Base-by-base conservation (phyloP, 2,329 filamentous ascomycete species). In the Scedosporium aurantiacum region DNA sequence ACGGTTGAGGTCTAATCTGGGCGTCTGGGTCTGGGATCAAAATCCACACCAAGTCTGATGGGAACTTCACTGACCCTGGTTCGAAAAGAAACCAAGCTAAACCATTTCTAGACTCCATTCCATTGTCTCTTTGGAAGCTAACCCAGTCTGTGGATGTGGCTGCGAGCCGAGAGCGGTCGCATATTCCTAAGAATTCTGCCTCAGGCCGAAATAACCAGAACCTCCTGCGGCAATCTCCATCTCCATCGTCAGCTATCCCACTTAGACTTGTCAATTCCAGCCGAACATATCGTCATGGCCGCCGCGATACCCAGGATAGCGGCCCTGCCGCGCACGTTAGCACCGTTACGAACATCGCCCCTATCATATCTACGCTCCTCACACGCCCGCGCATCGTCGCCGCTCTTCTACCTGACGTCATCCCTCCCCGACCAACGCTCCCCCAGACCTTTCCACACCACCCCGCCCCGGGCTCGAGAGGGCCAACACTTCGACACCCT, bases 401-500 rank as follows among this genome's bases (percentile, higher is more conserved):
- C 41, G 18, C 16, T 27, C 2, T 60, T 61, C 5, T 21, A n/a
- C 8, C 56, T 28, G 61, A 59, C 16, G 59, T 64, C 47, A 55
- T 61, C 4, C 66, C 68, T 5, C 21, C 7, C 56, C 7, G 23
- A n/a, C 27, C 43, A 32, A 25, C 43, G 10, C 2, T 7, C 57
- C 2, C 70, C 71, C 54, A 74, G 80, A 63, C 75, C 78, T 0
- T 93, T 97, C 72, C 88, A 91, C 72, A 82, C 85, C 41, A 88
- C 90, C 0, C 61, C 67, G 1, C 72, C 83, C 2, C 69, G 75
- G 43, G 81, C 77, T 58, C 71, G 73, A 60, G 84, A 89, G 65
- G 92, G 97, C 69, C 94, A 99, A 74, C 92, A 99, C 74, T 99
- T 99, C 72, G 94, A 99, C 75, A 99, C 94, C 0, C 83, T 99